These are phyloP conservation scores for Aphanomyces stellatus DNA, from an alignment of 352 stramenopile genomes.

Conservation along the genomic window DNA sequence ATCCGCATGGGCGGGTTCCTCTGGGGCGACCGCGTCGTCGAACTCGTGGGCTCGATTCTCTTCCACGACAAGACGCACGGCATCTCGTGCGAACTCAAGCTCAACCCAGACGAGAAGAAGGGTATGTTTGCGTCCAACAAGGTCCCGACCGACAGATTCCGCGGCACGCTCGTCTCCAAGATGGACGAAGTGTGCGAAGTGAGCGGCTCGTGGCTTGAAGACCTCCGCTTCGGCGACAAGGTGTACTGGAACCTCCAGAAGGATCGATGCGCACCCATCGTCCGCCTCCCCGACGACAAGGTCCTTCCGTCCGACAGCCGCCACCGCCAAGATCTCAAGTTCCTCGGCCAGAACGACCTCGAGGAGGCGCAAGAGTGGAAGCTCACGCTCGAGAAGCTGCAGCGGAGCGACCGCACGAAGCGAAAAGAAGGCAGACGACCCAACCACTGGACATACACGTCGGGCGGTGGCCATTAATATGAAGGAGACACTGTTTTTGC, in stretches of 20 bases:
- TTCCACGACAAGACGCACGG: slow-evolving; percentile 76
- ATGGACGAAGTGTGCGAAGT: slow-evolving; percentile 60
- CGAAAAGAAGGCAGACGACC: slow-evolving; percentile 60
- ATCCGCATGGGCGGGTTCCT: slow-evolving; percentile 66
- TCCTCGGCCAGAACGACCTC: slow-evolving; percentile 51
- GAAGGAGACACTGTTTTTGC: too few species aligned
- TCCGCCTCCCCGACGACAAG: slow-evolving; percentile 46
- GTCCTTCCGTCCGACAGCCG: slow-evolving; percentile 64
- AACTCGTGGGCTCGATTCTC: slow-evolving; percentile 54
- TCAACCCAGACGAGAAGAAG: slow-evolving; percentile 81
- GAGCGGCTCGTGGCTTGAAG: slow-evolving; percentile 68
- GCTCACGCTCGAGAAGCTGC: slow-evolving; percentile 67
- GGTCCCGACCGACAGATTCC: slow-evolving; percentile 64
- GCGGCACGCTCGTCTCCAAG: slow-evolving; percentile 42
- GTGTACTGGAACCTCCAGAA: slow-evolving; percentile 65
- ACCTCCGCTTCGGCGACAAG: slow-evolving; percentile 54
- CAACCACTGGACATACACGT: slow-evolving; percentile 62
- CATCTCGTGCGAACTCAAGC: slow-evolving; percentile 57
- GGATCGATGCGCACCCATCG: slow-evolving; percentile 47
- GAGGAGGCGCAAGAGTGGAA: slow-evolving; percentile 82
- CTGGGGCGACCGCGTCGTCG: slow-evolving; percentile 75
- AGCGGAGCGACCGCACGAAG: slow-evolving; percentile 65
- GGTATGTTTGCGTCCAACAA: slow-evolving; percentile 52
- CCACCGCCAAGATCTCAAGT: slow-evolving; percentile 62
- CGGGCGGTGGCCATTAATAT: too few species aligned